phyloP scores from a whole-genome alignment of 768 basidiomycete species.

The Leccinum rimulosum region DNA sequence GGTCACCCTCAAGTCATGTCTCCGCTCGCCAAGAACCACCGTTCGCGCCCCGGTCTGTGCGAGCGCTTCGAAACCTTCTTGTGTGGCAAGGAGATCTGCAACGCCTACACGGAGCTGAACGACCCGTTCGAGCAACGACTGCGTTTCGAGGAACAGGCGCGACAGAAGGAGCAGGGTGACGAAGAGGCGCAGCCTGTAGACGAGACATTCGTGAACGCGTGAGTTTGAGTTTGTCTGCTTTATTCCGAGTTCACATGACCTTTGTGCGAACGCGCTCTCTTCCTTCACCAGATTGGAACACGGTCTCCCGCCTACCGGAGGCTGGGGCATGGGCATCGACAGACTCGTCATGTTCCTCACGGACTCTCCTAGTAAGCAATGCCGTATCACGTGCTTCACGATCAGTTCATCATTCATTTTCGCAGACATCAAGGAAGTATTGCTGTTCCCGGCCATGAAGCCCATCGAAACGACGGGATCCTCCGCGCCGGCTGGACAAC shows the following conservation, averaged over 20 bases:
- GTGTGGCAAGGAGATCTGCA: conserved; percentile 97
- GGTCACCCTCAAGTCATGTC: conserved; percentile 99
- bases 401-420: neutral
- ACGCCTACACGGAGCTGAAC: conserved; percentile 99
- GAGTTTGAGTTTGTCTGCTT: conserved; percentile 7
- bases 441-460: conserved; percentile 98
- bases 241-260: neutral
- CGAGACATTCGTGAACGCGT: conserved; percentile 95
- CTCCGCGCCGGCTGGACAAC: conserved; percentile 31
- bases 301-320: conserved; percentile 95
- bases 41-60: conserved; percentile 93
- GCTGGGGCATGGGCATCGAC: conserved; percentile 96
- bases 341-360: conserved; percentile 98
- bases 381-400: neutral
- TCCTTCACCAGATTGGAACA: conserved; percentile 76
- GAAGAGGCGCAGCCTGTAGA: conserved; percentile 98
- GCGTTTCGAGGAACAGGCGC: conserved; percentile 92
- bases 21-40: conserved; percentile 97
- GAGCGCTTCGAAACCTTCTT: conserved; percentile 99
- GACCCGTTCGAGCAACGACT: conserved; percentile 96
- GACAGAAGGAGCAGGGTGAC: conserved; percentile 95
- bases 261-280: neutral
- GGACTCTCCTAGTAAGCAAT: conserved; percentile 78
- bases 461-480: conserved; percentile 52
- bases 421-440: conserved; percentile 92